Evolutionary conservation across 108 stramenopile genomes (phyloP).

Genomic region (Discostella stelligeroides): DNA sequence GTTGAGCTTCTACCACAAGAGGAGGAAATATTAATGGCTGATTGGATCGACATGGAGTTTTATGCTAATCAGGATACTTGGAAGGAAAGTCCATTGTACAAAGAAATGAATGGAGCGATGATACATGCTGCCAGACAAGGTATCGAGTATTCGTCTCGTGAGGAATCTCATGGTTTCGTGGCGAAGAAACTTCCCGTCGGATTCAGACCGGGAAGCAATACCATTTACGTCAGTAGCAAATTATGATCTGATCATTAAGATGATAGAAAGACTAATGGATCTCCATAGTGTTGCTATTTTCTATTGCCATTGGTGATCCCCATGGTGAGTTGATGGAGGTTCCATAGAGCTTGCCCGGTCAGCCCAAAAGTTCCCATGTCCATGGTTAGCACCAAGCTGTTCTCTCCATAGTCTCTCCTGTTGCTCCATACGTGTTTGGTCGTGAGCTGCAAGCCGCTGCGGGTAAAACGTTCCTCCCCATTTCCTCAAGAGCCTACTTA

Average conservation of each 20-base stretch:
- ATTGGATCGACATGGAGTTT: constrained; percentile 79
- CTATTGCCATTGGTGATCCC: no score
- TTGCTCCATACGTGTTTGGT: constrained; percentile 31
- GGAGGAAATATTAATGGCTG: constrained; percentile 79
- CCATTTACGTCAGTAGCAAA: constrained; percentile 53
- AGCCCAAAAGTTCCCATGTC: constrained; percentile 8
- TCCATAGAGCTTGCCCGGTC: neutral
- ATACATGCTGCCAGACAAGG: constrained; percentile 33
- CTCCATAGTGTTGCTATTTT: no score
- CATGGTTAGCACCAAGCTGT: constrained; percentile 14
- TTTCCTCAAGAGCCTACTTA: constrained; percentile 28
- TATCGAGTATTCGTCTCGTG: constrained; percentile 20
- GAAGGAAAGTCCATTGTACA: constrained; percentile 63
- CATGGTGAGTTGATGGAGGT: neutral
- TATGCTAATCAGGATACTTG: constrained; percentile 70
- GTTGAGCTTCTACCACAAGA: constrained; percentile 50
- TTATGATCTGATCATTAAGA: constrained; percentile 9
- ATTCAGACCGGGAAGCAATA: constrained; percentile 52
- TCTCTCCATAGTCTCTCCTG: constrained; percentile 44
- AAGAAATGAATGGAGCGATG: constrained; percentile 73
- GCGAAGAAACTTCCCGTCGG: constrained; percentile 48
- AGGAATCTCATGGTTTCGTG: constrained; percentile 43
- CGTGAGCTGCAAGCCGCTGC: constrained; percentile 21
- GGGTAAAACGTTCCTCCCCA: constrained; percentile 49
- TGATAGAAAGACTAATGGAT: no score